A percentile compares a stretch with the other conserved stretches of the same genome.
Evolutionary conservation across 169 alveolate genomes (phyloP).

Genomic region (Cyclospora cayetanensis): DNA sequence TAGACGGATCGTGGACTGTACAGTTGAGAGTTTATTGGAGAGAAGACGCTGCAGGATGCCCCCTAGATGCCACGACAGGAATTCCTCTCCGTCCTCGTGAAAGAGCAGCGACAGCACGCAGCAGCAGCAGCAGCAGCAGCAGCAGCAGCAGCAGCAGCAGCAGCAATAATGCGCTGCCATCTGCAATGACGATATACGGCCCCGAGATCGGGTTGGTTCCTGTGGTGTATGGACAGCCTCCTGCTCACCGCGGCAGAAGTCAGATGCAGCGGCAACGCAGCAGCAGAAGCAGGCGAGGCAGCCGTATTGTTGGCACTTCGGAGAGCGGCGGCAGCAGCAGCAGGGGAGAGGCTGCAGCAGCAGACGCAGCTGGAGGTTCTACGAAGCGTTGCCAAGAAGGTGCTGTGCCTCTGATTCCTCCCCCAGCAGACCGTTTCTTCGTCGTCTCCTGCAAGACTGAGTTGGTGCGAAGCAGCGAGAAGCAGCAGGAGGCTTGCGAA

Average conservation of each 20-base stretch:
- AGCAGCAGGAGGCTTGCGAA: background rate
- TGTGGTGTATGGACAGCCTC: conserved; percentile 21
- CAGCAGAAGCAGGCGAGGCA: background rate
- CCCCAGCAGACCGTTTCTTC: conserved; percentile 18
- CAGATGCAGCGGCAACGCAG: background rate
- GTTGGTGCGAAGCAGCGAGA: background rate
- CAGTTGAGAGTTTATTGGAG: conserved; percentile 38
- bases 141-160: background rate
- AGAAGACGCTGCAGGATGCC: conserved; percentile 36
- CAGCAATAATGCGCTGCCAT: background rate
- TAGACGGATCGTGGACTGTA: conserved; percentile 37
- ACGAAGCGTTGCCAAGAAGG: conserved; percentile 1
- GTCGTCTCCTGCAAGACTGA: conserved; percentile 34
- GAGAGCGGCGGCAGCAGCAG: conserved; percentile 8
- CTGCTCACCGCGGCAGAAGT: background rate
- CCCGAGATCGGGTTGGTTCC: conserved; percentile 24
- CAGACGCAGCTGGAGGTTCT: background rate
- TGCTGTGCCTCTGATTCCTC: conserved; percentile 1
- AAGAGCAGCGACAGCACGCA: background rate
- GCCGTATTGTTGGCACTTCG: background rate
- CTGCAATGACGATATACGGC: background rate
- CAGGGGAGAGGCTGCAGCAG: background rate
- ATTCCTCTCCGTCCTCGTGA: background rate
- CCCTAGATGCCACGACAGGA: background rate
- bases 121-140: conserved; percentile 41